Base-by-base conservation (phyloP, 2,329 filamentous ascomycete species). In the Macrophomina tecta region DNA sequence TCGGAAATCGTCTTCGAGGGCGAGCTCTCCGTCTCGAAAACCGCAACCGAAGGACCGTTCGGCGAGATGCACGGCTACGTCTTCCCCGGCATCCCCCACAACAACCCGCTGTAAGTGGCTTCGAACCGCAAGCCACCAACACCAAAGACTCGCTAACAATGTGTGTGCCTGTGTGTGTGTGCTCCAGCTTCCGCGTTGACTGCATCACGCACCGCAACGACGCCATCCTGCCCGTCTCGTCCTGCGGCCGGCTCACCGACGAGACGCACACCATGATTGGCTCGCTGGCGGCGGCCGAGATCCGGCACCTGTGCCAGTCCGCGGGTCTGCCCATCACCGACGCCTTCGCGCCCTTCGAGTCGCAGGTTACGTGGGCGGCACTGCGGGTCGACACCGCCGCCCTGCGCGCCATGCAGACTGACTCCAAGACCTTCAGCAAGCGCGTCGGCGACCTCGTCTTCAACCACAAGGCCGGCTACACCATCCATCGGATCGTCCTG, bases 1-100 rank as follows among this genome's bases (percentile, higher is more conserved):
- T 71, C 76, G 0, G 84, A 86, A 69, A 85, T 86, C 60, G 80
- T 86, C 0, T 72, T 86, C 1, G 84, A 86, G 66, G 84, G 84
- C 2, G 81, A 78, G 0, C 68, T 82, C 14, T 86, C 82, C 0
- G 74, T 81, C 5, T 78, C 78, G 0, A 80, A 85, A 52, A 81
- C 70, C 0, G 81, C 68, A 0, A 71, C 71, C 0, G 84, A 86
- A 65, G 84, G 83, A 0, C 84, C 84, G 0, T 85, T 85, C 72
- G 83, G 82, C 0, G 84, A 84, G 42, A 70, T 70, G 69, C 69
- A 71, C 4, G 82, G 81, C 5, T 81, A 83, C 68, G 74, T 81
- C 40, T 84, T 81, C 70, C 75, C 76, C 68, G 82, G 75, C 1
- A 81, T 83, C 18, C 71, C 69, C 0, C 78, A 80, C 51, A 68